phyloP scores from a whole-genome alignment of 257 asterid genomes.

The Nicotiana tabacum region DNA sequence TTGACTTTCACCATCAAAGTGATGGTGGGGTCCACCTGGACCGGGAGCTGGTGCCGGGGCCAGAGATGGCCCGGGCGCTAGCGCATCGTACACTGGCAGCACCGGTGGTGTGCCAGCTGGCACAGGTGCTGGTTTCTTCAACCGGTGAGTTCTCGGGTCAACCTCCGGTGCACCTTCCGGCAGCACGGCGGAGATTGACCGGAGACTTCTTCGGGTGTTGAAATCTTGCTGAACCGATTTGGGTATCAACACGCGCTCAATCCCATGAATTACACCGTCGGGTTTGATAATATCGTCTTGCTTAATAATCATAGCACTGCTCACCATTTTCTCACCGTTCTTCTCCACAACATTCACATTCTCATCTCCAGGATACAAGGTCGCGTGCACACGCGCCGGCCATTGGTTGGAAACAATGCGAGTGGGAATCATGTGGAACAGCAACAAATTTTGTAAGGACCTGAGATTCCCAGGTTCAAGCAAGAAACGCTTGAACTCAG shows the following conservation, averaged over 20 bases:
- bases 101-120: conserved; percentile 22
- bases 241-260: conserved; percentile 50
- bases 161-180: conserved; percentile 90
- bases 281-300: conserved; percentile 69
- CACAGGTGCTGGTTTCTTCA: conserved; percentile 11
- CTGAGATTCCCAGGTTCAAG: conserved; percentile 77
- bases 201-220: conserved; percentile 54
- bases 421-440: conserved; percentile 74
- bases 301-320: background rate
- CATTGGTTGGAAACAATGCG: conserved; percentile 46
- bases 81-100: conserved; percentile 15
- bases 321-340: background rate
- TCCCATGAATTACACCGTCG: conserved; percentile 96
- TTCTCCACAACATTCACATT: background rate
- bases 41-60: conserved; percentile 94
- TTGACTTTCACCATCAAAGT: conserved; percentile 88
- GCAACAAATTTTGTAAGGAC: conserved; percentile 65
- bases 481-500: conserved; percentile 75
- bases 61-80: conserved; percentile 25
- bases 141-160: conserved; percentile 64
- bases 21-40: conserved; percentile 87
- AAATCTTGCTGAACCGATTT: conserved; percentile 22
- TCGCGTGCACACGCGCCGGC: background rate
- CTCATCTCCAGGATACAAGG: conserved; percentile 8
- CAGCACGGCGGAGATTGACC: conserved; percentile 65